Evolutionary conservation across 176 grass and related monocot genomes (phyloP).

Genomic region (Zoysia japonica): DNA sequence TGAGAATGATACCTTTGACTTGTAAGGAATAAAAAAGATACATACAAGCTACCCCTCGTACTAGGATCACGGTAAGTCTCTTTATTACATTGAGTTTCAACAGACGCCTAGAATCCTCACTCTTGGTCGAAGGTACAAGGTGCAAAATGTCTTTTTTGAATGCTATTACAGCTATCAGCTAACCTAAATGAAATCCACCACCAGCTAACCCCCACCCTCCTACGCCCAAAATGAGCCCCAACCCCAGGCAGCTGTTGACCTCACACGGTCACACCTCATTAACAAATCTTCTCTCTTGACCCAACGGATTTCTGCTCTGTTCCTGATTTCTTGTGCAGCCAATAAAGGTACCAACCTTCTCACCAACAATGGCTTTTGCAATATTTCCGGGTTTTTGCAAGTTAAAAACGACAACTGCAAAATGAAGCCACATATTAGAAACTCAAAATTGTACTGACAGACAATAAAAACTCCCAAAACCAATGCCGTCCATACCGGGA

Average conservation of each 20-base stretch:
- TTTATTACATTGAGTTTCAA: not conserved
- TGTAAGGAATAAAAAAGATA: too few species aligned
- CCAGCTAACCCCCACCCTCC: not conserved
- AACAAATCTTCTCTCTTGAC: conserved; percentile 46
- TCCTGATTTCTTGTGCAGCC: conserved; percentile 45
- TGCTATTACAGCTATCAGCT: conserved; percentile 15
- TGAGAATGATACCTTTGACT: too few species aligned
- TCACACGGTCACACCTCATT: conserved; percentile 59
- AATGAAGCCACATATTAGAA: not conserved
- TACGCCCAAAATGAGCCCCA: not conserved
- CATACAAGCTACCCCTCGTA: not conserved
- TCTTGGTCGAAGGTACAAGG: too few species aligned
- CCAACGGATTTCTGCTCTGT: conserved; percentile 17
- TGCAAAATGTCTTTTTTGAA: not conserved
- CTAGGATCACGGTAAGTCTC: not conserved
- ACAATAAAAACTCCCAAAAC: not conserved
- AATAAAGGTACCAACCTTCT: conserved; percentile 90
- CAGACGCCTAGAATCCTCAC: not conserved
- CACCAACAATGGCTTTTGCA: conserved; percentile 86
- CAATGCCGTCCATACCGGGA: conserved; percentile 51
- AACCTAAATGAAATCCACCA: conserved; percentile 36
- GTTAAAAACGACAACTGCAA: conserved; percentile 96
- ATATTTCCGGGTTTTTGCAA: conserved; percentile 90
- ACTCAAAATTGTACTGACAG: not conserved
- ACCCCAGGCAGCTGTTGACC: conserved; percentile 15